Evolutionary conservation across 129 eudicot species (phyloP).

Genomic region (Artemisia argyi): DNA sequence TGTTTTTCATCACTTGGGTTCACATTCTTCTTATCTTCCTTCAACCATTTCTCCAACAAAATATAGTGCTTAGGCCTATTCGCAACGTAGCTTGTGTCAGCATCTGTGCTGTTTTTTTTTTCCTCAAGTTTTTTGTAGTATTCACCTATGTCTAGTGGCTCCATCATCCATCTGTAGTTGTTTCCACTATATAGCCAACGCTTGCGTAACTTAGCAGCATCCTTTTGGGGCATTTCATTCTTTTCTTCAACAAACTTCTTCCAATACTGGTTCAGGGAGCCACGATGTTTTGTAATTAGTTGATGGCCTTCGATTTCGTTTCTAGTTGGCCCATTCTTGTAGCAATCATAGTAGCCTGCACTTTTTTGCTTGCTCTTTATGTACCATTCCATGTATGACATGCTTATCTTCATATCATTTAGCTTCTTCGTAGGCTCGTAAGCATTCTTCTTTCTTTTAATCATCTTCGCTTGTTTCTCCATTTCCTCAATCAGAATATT

Average conservation of each 20-base stretch:
- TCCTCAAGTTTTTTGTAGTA: conserved; percentile 32
- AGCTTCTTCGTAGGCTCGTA: conserved; percentile 35
- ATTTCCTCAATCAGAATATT: conserved; percentile 18
- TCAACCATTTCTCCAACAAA: conserved; percentile 43
- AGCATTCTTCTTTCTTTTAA: conserved; percentile 11
- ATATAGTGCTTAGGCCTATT: conserved; percentile 34
- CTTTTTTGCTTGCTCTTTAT: conserved; percentile 17
- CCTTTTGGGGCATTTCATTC: conserved; percentile 44
- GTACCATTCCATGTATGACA: conserved; percentile 48
- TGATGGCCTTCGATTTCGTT: too few relatives aligned
- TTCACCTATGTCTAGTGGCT: conserved; percentile 55
- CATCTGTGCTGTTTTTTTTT: conserved; percentile 27
- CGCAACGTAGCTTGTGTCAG: too few relatives aligned
- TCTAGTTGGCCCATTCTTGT: too few relatives aligned
- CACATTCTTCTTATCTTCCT: conserved; percentile 15
- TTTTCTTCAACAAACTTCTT: conserved; percentile 24
- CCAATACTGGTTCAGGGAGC: conserved; percentile 47
- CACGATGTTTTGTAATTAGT: too few relatives aligned
- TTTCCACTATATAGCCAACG: conserved; percentile 45
- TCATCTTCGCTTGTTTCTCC: conserved; percentile 9
- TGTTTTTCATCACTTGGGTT: conserved; percentile 1
- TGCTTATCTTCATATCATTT: conserved; percentile 35
- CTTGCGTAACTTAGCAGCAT: conserved; percentile 22
- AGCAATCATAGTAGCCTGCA: conserved; percentile 49
- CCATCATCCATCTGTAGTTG: conserved; percentile 49